These are phyloP conservation scores for Smallanthus sonchifolius DNA, from an alignment of 129 eudicot genomes.

Conservation along the genomic window DNA sequence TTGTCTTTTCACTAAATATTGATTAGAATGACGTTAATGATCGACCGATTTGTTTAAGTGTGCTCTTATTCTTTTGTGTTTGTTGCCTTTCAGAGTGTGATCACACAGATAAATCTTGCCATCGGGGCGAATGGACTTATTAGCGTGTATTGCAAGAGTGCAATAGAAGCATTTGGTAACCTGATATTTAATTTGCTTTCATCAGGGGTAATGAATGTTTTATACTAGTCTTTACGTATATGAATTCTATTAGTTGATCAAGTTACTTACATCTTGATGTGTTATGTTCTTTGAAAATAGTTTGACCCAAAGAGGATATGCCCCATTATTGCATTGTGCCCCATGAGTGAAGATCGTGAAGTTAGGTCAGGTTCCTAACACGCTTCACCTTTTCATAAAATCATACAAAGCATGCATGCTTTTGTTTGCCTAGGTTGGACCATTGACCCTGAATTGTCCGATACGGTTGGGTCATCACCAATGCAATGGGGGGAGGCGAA, in stretches of 20 bases:
- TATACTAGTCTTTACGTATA: not conserved
- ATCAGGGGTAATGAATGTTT: conserved; percentile 34
- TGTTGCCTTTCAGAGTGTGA: conserved; percentile 34
- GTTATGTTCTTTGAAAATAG: not conserved
- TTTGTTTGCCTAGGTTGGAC: no score
- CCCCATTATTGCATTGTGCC: not conserved
- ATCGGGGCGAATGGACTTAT: conserved; percentile 59
- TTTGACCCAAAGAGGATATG: not conserved
- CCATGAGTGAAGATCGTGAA: not conserved
- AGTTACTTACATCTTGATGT: not conserved
- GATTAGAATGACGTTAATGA: not conserved
- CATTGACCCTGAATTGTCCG: no score
- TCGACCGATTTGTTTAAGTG: not conserved
- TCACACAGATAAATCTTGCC: conserved; percentile 59
- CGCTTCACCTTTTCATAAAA: not conserved
- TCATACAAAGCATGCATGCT: not conserved
- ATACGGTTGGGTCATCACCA: no score
- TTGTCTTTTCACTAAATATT: not conserved
- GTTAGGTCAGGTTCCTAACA: not conserved
- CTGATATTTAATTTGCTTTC: conserved; percentile 42
- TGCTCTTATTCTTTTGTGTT: no score
- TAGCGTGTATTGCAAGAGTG: conserved; percentile 50
- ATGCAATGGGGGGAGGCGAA: no score
- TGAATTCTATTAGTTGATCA: not conserved
- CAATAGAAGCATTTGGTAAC: conserved; percentile 39